Conservation (phyloP, 768 basidiomycete genomes). For the Russula sp. region DNA sequence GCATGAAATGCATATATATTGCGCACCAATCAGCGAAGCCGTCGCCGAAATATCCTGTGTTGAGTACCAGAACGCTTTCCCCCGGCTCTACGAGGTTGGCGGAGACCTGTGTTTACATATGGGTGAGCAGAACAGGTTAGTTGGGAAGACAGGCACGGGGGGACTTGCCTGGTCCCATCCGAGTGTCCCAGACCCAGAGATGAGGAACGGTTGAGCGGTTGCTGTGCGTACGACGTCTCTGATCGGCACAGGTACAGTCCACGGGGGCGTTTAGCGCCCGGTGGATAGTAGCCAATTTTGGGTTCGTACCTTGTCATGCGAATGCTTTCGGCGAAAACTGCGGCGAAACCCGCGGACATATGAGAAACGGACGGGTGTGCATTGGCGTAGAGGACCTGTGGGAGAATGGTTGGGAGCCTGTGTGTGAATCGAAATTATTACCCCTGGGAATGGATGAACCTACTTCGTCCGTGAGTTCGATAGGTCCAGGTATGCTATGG, state of each 20-base stretch:
- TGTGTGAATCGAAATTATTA: not conserved
- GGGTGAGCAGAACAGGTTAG: not conserved
- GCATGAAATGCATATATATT: not conserved
- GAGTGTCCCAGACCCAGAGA: conserved; percentile 91
- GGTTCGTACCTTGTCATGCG: conserved; percentile 64
- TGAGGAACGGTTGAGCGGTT: conserved; percentile 82
- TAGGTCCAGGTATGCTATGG: conserved; percentile 46
- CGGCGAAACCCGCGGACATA: conserved; percentile 81
- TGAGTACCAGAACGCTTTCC: conserved; percentile 74
- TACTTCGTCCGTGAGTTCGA: conserved; percentile 57
- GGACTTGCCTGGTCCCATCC: conserved; percentile 86
- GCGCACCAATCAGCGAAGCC: conserved; percentile 80
- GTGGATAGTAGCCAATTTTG: not conserved
- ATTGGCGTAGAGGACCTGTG: conserved; percentile 83
- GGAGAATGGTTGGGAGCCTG: not conserved
- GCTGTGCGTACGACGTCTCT: conserved; percentile 76
- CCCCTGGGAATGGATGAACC: conserved; percentile 13
- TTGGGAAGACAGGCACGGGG: not conserved
- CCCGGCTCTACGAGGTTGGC: conserved; percentile 84
- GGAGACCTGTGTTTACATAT: conserved; percentile 50
- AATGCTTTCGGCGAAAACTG: conserved; percentile 84
- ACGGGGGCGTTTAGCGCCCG: conserved; percentile 5
- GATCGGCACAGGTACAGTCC: not conserved
- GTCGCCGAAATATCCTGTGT: conserved; percentile 93
- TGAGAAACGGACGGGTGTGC: conserved; percentile 89